Evolutionary conservation across 192 early-diverging fungal species (phyloP).

Genomic region (Rhizophagus sp.): DNA sequence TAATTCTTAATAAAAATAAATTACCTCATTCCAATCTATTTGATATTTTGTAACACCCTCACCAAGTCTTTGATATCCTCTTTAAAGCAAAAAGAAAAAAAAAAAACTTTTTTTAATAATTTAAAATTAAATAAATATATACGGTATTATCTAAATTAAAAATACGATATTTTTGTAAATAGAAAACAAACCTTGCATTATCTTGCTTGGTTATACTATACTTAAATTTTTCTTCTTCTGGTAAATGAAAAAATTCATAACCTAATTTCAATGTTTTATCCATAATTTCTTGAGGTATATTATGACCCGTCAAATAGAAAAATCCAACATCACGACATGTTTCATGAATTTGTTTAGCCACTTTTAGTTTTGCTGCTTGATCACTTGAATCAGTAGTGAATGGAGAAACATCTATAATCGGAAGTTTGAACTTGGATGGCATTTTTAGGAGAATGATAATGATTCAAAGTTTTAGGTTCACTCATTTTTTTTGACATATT

Average conservation of each 20-base stretch:
- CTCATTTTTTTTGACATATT: too few species aligned
- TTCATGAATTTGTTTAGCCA: constrained; percentile 36
- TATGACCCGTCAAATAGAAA: constrained; percentile 49
- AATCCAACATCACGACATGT: constrained; percentile 48
- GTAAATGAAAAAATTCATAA: constrained; percentile 45
- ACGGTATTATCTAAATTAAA: too few species aligned
- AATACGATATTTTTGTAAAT: too few species aligned
- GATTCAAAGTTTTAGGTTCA: background rate
- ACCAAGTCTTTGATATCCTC: constrained; percentile 52
- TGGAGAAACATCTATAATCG: constrained; percentile 25
- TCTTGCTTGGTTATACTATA: constrained; percentile 44
- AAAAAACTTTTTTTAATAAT: too few species aligned
- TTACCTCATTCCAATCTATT: constrained; percentile 52
- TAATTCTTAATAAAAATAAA: background rate
- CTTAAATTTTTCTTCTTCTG: constrained; percentile 36
- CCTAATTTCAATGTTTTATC: constrained; percentile 35
- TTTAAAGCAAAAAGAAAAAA: constrained; percentile 4
- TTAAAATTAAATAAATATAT: too few species aligned
- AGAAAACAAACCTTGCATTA: constrained; percentile 35
- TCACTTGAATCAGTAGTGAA: constrained; percentile 3
- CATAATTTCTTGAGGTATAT: constrained; percentile 36
- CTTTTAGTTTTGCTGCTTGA: background rate
- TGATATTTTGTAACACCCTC: constrained; percentile 53
- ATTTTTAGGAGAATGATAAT: background rate
- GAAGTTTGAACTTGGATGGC: background rate